These are phyloP conservation scores for Ophiostoma triangulosporum DNA, from an alignment of 2,329 filamentous ascomycete genomes.

Conservation along the genomic window DNA sequence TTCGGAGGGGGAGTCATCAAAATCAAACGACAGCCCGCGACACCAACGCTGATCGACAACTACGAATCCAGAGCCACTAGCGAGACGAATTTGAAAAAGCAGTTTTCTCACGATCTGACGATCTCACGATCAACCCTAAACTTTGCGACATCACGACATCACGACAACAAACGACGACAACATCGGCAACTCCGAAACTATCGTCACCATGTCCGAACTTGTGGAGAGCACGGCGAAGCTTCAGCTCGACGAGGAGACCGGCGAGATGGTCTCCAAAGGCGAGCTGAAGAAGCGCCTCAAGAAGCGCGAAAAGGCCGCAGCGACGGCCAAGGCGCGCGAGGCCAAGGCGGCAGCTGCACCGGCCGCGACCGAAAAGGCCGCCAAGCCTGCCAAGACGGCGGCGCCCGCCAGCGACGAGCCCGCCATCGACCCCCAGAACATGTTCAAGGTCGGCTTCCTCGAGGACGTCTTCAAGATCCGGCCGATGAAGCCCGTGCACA, in stretches of 20 bases:
- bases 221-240: constrained; percentile 41
- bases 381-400: constrained; percentile 13
- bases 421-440: constrained; percentile 44
- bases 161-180: not conserved
- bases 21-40: too few species aligned
- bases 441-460: constrained; percentile 72
- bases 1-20: too few species aligned
- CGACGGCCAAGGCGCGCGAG: constrained; percentile 27
- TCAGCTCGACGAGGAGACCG: constrained; percentile 47
- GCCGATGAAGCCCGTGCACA: constrained; percentile 47
- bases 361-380: not conserved
- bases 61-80: too few species aligned
- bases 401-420: constrained; percentile 29
- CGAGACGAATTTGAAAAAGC: not conserved
- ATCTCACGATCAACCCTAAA: too few species aligned
- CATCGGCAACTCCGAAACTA: not conserved
- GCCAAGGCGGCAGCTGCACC: constrained; percentile 16
- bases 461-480: constrained; percentile 57
- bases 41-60: too few species aligned
- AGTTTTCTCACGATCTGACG: not conserved
- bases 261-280: constrained; percentile 51
- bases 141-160: too few species aligned
- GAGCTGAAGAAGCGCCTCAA: constrained; percentile 46
- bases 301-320: constrained; percentile 45
- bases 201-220: constrained; percentile 31